These are phyloP conservation scores for Anisogramma anomala DNA, from an alignment of 2,329 filamentous ascomycete species.

Conservation along the genomic window DNA sequence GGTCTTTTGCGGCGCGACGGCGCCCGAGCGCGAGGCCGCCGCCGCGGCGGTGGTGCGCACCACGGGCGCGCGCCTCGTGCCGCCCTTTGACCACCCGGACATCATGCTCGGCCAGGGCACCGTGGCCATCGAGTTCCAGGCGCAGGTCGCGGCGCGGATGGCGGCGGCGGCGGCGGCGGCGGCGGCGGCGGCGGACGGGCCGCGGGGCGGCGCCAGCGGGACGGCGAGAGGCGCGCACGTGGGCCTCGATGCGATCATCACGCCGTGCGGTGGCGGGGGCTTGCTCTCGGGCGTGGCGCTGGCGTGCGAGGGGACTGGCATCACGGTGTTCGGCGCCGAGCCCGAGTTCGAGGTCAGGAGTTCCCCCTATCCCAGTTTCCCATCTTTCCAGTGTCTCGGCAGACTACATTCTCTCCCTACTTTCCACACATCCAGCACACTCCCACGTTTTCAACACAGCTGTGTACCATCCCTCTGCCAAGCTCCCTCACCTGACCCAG, in stretches of 20 bases:
- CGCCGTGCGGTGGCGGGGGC: conserved; percentile 79
- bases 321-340: conserved; percentile 76
- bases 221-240: conserved; percentile 7
- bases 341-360: conserved; percentile 43
- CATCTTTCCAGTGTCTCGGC: too few relatives aligned
- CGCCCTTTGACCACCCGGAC: conserved; percentile 85
- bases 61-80: conserved; percentile 69
- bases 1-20: conserved; percentile 72
- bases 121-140: conserved; percentile 67
- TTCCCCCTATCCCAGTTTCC: too few relatives aligned
- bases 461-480: too few relatives aligned
- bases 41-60: conserved; percentile 55
- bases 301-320: conserved; percentile 58
- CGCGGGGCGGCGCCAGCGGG: conserved; percentile 9
- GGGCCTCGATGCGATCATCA: conserved; percentile 59
- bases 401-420: too few relatives aligned
- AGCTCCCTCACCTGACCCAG: too few relatives aligned
- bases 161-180: conserved; percentile 12
- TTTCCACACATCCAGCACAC: too few relatives aligned
- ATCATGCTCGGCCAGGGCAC: conserved; percentile 94
- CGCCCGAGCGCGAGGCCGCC: conserved; percentile 67
- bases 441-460: too few relatives aligned
- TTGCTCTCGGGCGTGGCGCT: conserved; percentile 76
- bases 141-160: conserved; percentile 53
- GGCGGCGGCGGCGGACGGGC: conserved; percentile 5